Conservation (phyloP, 2,329 filamentous ascomycete species). For the Curvularia eragrostidis region DNA sequence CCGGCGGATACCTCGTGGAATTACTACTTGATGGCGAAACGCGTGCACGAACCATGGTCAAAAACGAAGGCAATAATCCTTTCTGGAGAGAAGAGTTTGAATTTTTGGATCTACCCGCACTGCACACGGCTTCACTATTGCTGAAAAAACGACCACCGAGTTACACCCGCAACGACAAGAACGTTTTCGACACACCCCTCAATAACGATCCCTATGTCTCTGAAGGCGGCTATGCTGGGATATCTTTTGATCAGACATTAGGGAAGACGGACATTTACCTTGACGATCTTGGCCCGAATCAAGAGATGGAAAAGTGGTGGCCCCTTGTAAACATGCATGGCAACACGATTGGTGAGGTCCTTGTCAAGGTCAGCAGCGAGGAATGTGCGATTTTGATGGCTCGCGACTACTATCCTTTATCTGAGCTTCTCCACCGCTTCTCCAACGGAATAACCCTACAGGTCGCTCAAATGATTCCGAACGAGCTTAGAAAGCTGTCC, state of each 20-base stretch:
- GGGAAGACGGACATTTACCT: constrained; percentile 84
- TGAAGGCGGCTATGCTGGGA: constrained; percentile 54
- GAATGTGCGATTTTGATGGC: constrained; percentile 89
- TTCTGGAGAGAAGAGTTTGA: constrained; percentile 86
- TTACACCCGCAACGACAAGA: constrained; percentile 46
- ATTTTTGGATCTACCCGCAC: constrained; percentile 74
- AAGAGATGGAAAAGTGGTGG: constrained; percentile 86
- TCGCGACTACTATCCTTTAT: constrained; percentile 82
- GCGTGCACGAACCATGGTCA: constrained; percentile 75
- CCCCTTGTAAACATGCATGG: constrained; percentile 78
- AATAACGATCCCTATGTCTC: constrained; percentile 44
- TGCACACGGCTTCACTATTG: constrained; percentile 73
- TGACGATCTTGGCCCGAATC: constrained; percentile 76
- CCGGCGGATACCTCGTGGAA: constrained; percentile 78
- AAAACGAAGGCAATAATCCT: constrained; percentile 73
- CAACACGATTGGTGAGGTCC: constrained; percentile 79
- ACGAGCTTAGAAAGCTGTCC: constrained; percentile 78
- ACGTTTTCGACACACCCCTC: constrained; percentile 44
- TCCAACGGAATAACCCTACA: constrained; percentile 82
- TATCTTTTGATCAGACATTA: constrained; percentile 59
- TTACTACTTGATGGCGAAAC: constrained; percentile 81
- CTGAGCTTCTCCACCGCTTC: constrained; percentile 84
- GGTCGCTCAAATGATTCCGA: constrained; percentile 79
- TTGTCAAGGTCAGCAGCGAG: constrained; percentile 82
- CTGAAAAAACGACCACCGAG: constrained; percentile 67